Evolutionary conservation across 2,329 filamentous ascomycete genomes (phyloP), one percentile per base, ranked within the genome.

Genomic region (Colletotrichum cuscutae): DNA sequence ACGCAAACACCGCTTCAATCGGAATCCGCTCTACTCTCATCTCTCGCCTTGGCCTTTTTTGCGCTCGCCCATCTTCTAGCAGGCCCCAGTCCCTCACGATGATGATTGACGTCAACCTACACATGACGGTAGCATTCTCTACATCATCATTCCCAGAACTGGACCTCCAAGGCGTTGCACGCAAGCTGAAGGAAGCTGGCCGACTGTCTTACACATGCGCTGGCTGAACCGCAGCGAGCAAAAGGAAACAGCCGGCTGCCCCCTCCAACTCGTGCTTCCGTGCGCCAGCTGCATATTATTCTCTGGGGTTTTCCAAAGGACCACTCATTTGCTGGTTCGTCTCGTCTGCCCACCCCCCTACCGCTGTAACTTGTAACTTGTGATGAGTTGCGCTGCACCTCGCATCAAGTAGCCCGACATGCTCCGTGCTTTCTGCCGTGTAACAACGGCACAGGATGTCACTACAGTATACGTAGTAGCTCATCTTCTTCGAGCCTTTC

Each of bases 361-460:
- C 35, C 59, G 54, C 28, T 37, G 58, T 19, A 19, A 42, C 37
- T 28, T 24, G 58, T 19, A 42, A 42, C 37, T 35, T 37, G 58
- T 28, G 59, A 54, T 60, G 54, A 72, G 24, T 24, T 69, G 52
- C 59, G 65, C 66, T 65, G 54, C 60, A 61, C 30, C 56, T 72
- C 60, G 56, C 70, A 61, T 65, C 66, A 59, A 28, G 35, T 22
- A 70, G 35, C 54, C 70, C 66, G 70, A 65, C 32, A 37, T 60
- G 66, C 70, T 65, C 66, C 70, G 70, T 72, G 49, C 70, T 65
- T 58, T 15, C 49, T 72, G 70, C 54, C 54, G 56, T 72, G 70
- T 65, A 70, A 72, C 70, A 56, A 72, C 70, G 66, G 70, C 70
- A 72, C 60, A 72, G 56, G 42, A 72, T 61, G 70, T 65, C 70